Evolutionary conservation across 2,329 filamentous ascomycete genomes (phyloP).

Genomic region (Simplicillium sp.): DNA sequence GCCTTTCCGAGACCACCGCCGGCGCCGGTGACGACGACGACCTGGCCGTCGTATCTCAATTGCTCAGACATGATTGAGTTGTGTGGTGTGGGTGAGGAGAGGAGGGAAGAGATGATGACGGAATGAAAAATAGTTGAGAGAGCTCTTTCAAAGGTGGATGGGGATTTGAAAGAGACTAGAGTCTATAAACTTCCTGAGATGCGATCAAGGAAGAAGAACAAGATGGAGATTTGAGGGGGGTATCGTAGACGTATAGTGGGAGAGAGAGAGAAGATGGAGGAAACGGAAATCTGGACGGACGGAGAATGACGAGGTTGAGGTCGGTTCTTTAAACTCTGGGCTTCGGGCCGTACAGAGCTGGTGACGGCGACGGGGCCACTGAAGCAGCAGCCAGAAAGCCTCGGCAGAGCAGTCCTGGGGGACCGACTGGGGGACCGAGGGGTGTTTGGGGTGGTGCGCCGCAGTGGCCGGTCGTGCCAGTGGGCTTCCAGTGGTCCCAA

Average conservation of each 20-base stretch:
- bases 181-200: too few species aligned
- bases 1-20: constrained; percentile 72
- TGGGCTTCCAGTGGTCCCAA: not conserved
- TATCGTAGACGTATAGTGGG: not conserved
- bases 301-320: not conserved
- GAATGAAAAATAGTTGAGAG: not conserved
- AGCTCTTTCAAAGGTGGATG: too few species aligned
- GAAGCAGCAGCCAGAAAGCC: not conserved
- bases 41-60: constrained; percentile 76
- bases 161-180: too few species aligned
- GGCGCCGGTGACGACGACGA: constrained; percentile 73
- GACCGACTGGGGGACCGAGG: not conserved
- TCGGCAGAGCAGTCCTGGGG: not conserved
- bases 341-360: not conserved
- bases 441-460: not conserved
- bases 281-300: not conserved
- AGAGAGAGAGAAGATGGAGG: not conserved
- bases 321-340: not conserved
- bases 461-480: too few species aligned
- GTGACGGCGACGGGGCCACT: not conserved
- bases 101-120: not conserved
- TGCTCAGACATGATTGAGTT: constrained; percentile 48
- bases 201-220: too few species aligned
- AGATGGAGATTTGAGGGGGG: not conserved
- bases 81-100: constrained; percentile 7